Base-by-base conservation (phyloP, 176 grass and related monocot species). In the Paspalum vaginatum region DNA sequence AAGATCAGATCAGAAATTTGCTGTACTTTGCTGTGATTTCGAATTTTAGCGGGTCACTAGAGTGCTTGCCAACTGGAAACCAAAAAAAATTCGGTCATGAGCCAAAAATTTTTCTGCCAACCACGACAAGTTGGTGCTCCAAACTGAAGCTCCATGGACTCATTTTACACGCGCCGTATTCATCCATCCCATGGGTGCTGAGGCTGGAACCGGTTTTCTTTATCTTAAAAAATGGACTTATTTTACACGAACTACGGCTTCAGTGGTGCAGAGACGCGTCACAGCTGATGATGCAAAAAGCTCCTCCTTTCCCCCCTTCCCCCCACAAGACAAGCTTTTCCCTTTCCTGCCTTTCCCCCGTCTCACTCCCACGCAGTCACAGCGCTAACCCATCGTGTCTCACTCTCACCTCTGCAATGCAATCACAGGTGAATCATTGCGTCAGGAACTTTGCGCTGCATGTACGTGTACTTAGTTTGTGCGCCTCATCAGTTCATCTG, bases 351-450 rank as follows among this genome's bases (percentile, higher is more conserved):
- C n/a, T 46, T 11, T 69, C 40, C 22, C 21, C 6, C 67, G 14
- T 4, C 41, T 68, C 43, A 59, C n/a, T 4, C 41, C 46, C 43
- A 59, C n/a, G 54, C 16, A 57, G 54, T 21, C 32, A 32, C 32
- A 32, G 2, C 32, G 32, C 32, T 32, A 32, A 1, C 32, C 32
- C 32, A 32, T 32, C 22, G 6, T 44, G 14, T 4, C 41, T 68
- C 43, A 32, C 32, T 32, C 32, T 32, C 32, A 59, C n/a, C 32
- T 44, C 41, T 45, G 37, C 26, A 11, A 9, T 64, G 59, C 80
- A 83, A 74, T 83, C 81, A 75, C 81, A n/a, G 54, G 81, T 65
- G 70, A 65, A 83, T 83, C 60, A 83, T 83, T 75, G 59, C 38
- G 48, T 74, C 59, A 52, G 21, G n/a, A 65, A 46, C 27, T 73